A percentile compares a stretch with the other conserved stretches of the same genome.
These are phyloP conservation scores for Alternaria panax DNA, from an alignment of 2,329 filamentous ascomycete species.

Conservation along the genomic window DNA sequence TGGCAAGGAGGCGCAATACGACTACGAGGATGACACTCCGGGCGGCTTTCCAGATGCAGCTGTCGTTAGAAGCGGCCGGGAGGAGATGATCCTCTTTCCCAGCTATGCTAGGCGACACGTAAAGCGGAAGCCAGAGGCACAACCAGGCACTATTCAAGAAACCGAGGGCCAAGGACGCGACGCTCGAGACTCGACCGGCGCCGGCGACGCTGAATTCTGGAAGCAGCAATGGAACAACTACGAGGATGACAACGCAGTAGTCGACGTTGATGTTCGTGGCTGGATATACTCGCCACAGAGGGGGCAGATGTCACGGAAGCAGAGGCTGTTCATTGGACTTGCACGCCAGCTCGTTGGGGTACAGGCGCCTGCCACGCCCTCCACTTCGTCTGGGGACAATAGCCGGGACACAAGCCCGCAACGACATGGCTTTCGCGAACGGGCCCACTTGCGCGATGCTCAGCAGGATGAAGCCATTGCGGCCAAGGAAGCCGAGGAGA, in stretches of 20 bases:
- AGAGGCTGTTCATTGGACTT: conserved; percentile 84
- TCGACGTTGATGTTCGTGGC: conserved; percentile 93
- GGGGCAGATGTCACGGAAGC: conserved; percentile 85
- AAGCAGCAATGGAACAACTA: conserved; percentile 77
- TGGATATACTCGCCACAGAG: conserved; percentile 92
- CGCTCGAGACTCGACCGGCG: conserved; percentile 53
- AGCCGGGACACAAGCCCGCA: conserved; percentile 57
- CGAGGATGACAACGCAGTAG: conserved; percentile 82
- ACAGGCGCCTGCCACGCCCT: conserved; percentile 64
- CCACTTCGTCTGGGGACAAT: conserved; percentile 48
- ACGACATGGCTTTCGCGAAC: conserved; percentile 45
- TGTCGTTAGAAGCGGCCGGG: conserved; percentile 79
- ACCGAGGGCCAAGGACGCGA: conserved; percentile 52
- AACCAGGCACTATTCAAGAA: conserved; percentile 49
- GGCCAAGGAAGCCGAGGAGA: conserved; percentile 75
- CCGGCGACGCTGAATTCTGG: conserved; percentile 76
- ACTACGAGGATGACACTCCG: conserved; percentile 63
- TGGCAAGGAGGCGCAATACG: conserved; percentile 54
- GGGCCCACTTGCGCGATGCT: conserved; percentile 58
- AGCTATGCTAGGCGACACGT: conserved; percentile 84
- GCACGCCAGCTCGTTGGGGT: conserved; percentile 89
- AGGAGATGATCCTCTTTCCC: conserved; percentile 94
- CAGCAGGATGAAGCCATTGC: conserved; percentile 71
- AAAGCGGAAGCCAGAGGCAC: conserved; percentile 53
- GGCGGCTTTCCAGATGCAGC: conserved; percentile 84